Percentiles rank a stretch among this genome's conserved stretches.
These are phyloP conservation scores for Mycena vulgaris DNA, from an alignment of 768 basidiomycete genomes.

Conservation along the genomic window DNA sequence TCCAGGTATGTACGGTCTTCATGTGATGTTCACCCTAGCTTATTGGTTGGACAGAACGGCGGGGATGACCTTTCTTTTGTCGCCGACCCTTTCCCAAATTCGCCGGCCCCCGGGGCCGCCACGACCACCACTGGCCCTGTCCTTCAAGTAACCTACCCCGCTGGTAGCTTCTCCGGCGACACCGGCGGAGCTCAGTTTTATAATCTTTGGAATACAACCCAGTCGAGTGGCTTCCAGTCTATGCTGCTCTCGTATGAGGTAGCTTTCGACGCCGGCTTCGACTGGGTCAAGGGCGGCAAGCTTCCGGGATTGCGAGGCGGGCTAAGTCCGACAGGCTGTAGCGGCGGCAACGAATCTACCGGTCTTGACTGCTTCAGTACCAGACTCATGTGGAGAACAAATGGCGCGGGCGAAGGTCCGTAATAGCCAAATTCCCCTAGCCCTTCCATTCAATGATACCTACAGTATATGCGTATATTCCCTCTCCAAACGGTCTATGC, in stretches of 20 bases:
- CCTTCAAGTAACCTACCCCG: constrained; percentile 68
- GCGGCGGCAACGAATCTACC: constrained; percentile 75
- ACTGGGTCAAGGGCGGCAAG: constrained; percentile 74
- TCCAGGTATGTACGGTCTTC: constrained; percentile 62
- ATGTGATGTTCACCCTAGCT: neutral
- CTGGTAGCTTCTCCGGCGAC: constrained; percentile 70
- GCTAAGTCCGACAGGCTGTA: constrained; percentile 72
- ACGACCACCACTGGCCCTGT: constrained; percentile 57
- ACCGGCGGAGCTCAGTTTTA: constrained; percentile 80
- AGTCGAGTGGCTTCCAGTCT: constrained; percentile 69
- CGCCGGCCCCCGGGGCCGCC: constrained; percentile 53
- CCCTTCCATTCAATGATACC: constrained; percentile 11
- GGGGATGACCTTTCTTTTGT: constrained; percentile 73
- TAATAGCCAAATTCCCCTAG: constrained; percentile 5
- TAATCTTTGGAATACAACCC: constrained; percentile 76
- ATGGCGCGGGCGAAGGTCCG: constrained; percentile 80
- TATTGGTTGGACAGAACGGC: constrained; percentile 49
- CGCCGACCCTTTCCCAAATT: constrained; percentile 74
- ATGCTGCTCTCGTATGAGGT: constrained; percentile 85
- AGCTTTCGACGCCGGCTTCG: constrained; percentile 75
- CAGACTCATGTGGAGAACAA: constrained; percentile 82
- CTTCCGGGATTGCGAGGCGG: constrained; percentile 85
- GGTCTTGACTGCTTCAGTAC: constrained; percentile 82
- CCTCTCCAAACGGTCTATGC: constrained; percentile 74
- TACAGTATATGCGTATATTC: constrained; percentile 87